Evolutionary conservation across 805 yeast genomes (phyloP).

Genomic region (Candida fluviatilis): DNA sequence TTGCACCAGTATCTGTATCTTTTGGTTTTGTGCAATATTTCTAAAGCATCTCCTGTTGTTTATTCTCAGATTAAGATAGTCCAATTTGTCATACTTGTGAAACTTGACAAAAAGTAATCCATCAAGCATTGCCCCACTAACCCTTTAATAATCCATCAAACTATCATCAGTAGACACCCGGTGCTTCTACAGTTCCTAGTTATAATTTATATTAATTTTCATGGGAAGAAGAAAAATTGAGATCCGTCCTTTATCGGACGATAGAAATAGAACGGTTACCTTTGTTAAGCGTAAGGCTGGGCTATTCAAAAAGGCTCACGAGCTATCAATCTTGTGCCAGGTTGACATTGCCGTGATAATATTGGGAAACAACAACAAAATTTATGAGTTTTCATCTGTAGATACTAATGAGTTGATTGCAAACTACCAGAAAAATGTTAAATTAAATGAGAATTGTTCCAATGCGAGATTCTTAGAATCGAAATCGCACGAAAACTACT

Average conservation of each 20-base stretch:
- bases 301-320: conserved; percentile 81
- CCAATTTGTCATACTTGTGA: too few relatives aligned
- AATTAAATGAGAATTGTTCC: conserved; percentile 1
- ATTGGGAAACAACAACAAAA: conserved; percentile 74
- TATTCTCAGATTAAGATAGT: too few relatives aligned
- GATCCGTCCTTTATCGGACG: conserved; percentile 86
- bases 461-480: conserved; percentile 45
- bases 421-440: conserved; percentile 17
- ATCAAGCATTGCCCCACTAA: too few relatives aligned
- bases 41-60: too few relatives aligned
- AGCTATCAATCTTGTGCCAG: conserved; percentile 83
- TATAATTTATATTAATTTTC: too few relatives aligned
- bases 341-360: conserved; percentile 91
- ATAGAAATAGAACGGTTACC: conserved; percentile 80
- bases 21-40: too few relatives aligned
- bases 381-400: conserved; percentile 80
- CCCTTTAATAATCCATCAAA: too few relatives aligned
- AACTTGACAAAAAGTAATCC: too few relatives aligned
- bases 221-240: conserved; percentile 98
- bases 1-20: too few relatives aligned
- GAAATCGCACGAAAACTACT: conserved; percentile 65
- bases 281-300: conserved; percentile 95
- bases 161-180: too few relatives aligned
- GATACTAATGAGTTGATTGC: conserved; percentile 40
- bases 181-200: background rate